A percentile compares a stretch with the other conserved stretches of the same genome.
These are phyloP conservation scores for Arctostaphylos glauca DNA, from an alignment of 148 eudicot species.

Conservation along the genomic window DNA sequence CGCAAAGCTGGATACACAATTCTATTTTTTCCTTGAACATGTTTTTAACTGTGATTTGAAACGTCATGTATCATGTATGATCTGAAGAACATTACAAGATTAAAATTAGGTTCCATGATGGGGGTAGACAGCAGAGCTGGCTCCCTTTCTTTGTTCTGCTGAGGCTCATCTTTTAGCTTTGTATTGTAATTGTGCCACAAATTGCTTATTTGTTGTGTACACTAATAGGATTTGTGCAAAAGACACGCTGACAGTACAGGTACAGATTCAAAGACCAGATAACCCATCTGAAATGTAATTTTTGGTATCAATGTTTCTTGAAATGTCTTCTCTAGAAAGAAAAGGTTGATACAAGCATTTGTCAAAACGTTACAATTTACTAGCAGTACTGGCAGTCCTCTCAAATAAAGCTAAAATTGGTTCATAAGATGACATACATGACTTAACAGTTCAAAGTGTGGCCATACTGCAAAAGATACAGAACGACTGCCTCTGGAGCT, in stretches of 20 bases:
- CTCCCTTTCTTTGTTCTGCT: not conserved
- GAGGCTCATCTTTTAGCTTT: not conserved
- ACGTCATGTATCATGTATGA: not conserved
- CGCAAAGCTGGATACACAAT: conserved; percentile 4
- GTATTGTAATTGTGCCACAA: conserved; percentile 7
- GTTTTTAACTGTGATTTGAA: conserved; percentile 16
- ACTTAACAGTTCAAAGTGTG: not conserved
- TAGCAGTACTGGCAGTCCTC: too few relatives aligned
- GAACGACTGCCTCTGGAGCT: not conserved
- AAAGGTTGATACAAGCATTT: not conserved
- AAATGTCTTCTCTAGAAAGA: not conserved
- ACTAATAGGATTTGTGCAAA: not conserved
- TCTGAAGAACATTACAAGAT: not conserved
- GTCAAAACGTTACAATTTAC: not conserved
- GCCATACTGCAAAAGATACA: not conserved
- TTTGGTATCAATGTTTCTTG: not conserved
- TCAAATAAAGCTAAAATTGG: not conserved
- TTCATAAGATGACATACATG: too few relatives aligned
- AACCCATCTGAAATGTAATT: not conserved
- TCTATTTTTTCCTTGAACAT: not conserved
- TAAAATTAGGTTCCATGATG: conserved; percentile 12
- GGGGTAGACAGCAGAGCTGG: not conserved
- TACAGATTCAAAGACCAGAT: not conserved
- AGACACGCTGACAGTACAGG: not conserved
- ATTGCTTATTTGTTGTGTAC: not conserved